phyloP scores from a whole-genome alignment of 331 rosid species.

The Pyracantha coccinea region DNA sequence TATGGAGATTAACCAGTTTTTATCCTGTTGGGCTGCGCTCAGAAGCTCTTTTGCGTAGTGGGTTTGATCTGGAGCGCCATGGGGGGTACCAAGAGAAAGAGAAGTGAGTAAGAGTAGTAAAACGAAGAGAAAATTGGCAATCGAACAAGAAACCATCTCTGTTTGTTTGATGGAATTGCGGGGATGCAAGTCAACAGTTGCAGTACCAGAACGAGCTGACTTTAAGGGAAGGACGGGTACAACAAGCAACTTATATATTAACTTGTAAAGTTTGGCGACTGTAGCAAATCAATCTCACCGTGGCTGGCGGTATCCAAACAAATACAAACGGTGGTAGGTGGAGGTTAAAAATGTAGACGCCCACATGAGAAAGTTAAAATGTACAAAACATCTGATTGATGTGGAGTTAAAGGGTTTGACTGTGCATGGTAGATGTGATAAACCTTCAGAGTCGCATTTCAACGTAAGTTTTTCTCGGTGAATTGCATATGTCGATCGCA shows the following conservation, averaged over 20 bases:
- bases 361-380: no score
- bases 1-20: constrained; percentile 50
- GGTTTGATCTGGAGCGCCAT: neutral
- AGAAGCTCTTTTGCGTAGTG: constrained; percentile 30
- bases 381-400: no score
- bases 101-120: constrained; percentile 9
- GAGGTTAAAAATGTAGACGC: no score
- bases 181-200: no score
- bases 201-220: no score
- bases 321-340: no score
- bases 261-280: neutral
- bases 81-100: neutral
- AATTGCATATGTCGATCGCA: neutral
- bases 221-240: neutral
- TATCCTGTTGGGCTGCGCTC: constrained; percentile 35
- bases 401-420: no score
- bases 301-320: no score
- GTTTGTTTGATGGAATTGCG: neutral
- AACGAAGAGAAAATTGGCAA: constrained; percentile 2
- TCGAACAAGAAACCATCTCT: constrained; percentile 6
- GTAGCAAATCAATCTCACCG: neutral
- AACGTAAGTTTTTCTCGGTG: no score
- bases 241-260: no score
- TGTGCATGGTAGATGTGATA: no score
- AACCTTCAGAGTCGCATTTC: no score